Evolutionary conservation across 2,329 filamentous ascomycete genomes (phyloP).

Genomic region (Bisporella sp.): DNA sequence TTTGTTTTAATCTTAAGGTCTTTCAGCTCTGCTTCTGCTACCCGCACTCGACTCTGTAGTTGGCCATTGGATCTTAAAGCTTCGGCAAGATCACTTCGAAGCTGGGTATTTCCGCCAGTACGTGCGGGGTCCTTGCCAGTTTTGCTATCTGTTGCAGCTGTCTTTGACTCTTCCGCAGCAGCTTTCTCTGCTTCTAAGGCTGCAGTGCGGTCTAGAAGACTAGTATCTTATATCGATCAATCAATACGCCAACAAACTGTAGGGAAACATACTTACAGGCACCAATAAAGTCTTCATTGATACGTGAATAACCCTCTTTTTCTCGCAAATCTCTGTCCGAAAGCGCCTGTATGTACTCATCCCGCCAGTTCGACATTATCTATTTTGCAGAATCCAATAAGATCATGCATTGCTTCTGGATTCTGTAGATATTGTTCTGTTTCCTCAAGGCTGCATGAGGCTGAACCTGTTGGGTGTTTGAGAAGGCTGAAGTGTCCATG

Average conservation of each 20-base stretch:
- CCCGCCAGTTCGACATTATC: constrained; percentile 52
- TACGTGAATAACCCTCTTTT: constrained; percentile 48
- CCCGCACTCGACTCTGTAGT: constrained; percentile 56
- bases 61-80: constrained; percentile 68
- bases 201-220: constrained; percentile 60
- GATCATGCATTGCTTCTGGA: too few relatives aligned
- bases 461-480: neutral
- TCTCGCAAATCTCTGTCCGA: constrained; percentile 65
- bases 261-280: constrained; percentile 54
- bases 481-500: neutral
- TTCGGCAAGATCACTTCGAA: constrained; percentile 66
- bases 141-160: constrained; percentile 23
- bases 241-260: neutral
- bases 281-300: constrained; percentile 63
- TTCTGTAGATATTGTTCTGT: too few relatives aligned
- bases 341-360: constrained; percentile 73
- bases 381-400: neutral
- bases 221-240: constrained; percentile 44
- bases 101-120: constrained; percentile 34
- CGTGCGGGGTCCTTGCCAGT: constrained; percentile 21
- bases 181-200: constrained; percentile 53
- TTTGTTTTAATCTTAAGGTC: constrained; percentile 53
- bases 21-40: constrained; percentile 56
- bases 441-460: too few relatives aligned
- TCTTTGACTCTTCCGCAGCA: constrained; percentile 16